phyloP scores from a whole-genome alignment of 108 stramenopile genomes.

The Ochromonas danica region DNA sequence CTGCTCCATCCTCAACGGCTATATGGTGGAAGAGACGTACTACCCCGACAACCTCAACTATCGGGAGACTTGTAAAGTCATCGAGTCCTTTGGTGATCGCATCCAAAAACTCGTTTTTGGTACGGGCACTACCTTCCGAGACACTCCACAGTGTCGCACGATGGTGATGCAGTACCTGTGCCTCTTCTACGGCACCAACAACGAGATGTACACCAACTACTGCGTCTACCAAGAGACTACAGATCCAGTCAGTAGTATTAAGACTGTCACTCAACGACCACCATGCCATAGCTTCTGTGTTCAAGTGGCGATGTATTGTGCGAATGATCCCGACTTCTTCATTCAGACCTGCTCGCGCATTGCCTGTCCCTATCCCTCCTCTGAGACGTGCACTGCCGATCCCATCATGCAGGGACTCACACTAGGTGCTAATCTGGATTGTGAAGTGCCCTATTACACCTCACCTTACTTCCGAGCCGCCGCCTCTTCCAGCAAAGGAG shows the following conservation, averaged over 20 bases:
- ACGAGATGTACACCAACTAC: neutral
- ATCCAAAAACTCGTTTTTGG: neutral
- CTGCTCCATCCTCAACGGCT: neutral
- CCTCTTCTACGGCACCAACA: conserved; percentile 21
- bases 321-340: conserved; percentile 1
- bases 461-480: conserved; percentile 21
- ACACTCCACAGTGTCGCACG: conserved; percentile 23
- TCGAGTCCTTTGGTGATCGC: conserved; percentile 3
- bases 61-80: conserved; percentile 21
- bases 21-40: neutral
- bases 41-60: neutral
- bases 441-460: conserved; percentile 1
- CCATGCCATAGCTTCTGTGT: conserved; percentile 36
- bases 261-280: conserved; percentile 11
- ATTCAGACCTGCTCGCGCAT: conserved; percentile 1
- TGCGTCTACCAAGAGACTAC: neutral
- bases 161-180: conserved; percentile 37
- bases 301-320: neutral
- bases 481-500: no score
- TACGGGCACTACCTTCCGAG: conserved; percentile 7
- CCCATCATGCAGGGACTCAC: neutral
- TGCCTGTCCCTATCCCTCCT: neutral
- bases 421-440: conserved; percentile 20
- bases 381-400: neutral
- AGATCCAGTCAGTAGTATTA: neutral